Conservation (phyloP, 2,329 filamentous ascomycete genomes). For the Graphium sp. region DNA sequence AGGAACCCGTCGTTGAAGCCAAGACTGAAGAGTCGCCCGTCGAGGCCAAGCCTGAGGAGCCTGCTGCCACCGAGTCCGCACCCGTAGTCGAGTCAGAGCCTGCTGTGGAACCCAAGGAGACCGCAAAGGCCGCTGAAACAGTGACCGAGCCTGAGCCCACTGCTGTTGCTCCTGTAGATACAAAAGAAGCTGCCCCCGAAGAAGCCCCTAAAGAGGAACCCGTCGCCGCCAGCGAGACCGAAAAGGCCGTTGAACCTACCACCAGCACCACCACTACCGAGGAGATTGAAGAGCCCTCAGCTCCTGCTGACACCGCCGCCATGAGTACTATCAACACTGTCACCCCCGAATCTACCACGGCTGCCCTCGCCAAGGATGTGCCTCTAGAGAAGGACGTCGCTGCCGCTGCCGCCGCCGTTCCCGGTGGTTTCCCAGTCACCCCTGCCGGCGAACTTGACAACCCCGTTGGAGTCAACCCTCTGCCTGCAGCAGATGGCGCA, state of each 20-base stretch:
- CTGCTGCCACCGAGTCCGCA: conserved; percentile 5
- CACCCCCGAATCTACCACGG: conserved; percentile 55
- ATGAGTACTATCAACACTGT: conserved; percentile 58
- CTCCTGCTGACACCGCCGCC: neutral
- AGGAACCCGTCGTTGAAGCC: conserved; percentile 7
- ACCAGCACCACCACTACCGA: neutral
- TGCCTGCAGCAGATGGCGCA: conserved; percentile 43
- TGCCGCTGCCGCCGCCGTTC: conserved; percentile 17
- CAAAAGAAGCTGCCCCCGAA: neutral
- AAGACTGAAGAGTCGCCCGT: conserved; percentile 5
- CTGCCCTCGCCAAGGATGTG: conserved; percentile 29
- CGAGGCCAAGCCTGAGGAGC: conserved; percentile 5
- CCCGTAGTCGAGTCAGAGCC: conserved; percentile 5
- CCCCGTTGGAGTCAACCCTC: conserved; percentile 38
- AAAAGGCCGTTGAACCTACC: conserved; percentile 4
- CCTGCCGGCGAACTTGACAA: conserved; percentile 33
- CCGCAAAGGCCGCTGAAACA: conserved; percentile 1
- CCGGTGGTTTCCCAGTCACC: conserved; percentile 45
- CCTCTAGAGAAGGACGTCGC: conserved; percentile 68
- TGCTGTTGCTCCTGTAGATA: conserved; percentile 4
- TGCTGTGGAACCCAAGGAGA: neutral
- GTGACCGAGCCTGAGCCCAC: conserved; percentile 3
- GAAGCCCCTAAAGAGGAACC: conserved; percentile 2
- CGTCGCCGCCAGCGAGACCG: conserved; percentile 1
- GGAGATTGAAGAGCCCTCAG: neutral